These are phyloP conservation scores for Cordyceps cateniannulata DNA, from an alignment of 2,329 filamentous ascomycete species.

Conservation along the genomic window DNA sequence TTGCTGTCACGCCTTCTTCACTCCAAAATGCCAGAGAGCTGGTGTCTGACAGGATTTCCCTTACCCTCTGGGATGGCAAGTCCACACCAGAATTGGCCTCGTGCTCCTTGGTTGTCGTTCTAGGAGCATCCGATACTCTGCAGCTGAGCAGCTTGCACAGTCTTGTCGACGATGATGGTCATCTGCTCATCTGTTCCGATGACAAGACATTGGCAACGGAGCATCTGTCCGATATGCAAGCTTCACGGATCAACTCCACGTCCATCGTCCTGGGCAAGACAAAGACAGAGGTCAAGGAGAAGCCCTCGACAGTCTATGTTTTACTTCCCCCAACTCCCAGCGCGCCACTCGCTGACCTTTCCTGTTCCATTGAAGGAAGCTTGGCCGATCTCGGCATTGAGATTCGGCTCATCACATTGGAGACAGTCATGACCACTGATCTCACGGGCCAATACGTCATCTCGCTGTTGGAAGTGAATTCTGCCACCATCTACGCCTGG, in stretches of 20 bases:
- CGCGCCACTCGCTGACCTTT: not conserved
- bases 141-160: not conserved
- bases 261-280: not conserved
- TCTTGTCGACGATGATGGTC: not conserved
- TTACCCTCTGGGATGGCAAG: not conserved
- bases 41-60: not conserved
- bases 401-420: not conserved
- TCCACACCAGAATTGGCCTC: not conserved
- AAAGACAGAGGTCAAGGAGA: not conserved
- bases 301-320: not conserved
- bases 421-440: not conserved
- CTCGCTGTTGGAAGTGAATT: conserved; percentile 14
- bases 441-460: conserved; percentile 11
- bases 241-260: not conserved
- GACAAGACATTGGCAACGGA: not conserved
- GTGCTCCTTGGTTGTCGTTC: not conserved
- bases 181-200: not conserved
- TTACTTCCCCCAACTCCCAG: not conserved
- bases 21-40: not conserved
- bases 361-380: not conserved
- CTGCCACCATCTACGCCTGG: conserved; percentile 13
- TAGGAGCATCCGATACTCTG: not conserved
- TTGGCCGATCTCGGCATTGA: not conserved
- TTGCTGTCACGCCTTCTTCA: not conserved
- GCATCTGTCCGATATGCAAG: not conserved